phyloP scores from a whole-genome alignment of 495 filamentous ascomycete species.

The Aspergillus nidulans region DNA sequence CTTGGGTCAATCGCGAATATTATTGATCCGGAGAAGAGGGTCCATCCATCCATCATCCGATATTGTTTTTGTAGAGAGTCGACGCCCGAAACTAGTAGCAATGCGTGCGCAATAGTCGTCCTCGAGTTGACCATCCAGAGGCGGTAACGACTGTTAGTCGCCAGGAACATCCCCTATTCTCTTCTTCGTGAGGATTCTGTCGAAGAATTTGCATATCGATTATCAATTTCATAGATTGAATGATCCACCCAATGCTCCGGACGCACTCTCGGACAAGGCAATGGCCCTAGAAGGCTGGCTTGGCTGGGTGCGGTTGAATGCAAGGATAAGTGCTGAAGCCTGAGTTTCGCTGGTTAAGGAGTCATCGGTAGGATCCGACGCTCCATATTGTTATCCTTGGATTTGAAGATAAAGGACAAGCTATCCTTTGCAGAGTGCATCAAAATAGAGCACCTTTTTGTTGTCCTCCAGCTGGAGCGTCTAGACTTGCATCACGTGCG shows the following conservation, averaged over 20 bases:
- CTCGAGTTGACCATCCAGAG: conserved; percentile 7
- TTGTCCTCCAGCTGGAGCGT: conserved; percentile 7
- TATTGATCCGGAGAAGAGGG: not conserved
- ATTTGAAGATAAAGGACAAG: not conserved
- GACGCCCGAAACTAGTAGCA: conserved; percentile 8
- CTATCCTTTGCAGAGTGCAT: not conserved
- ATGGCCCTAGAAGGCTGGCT: not conserved
- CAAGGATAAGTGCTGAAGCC: conserved; percentile 3
- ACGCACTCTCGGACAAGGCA: not conserved
- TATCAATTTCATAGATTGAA: not conserved
- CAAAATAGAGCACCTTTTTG: conserved; percentile 1
- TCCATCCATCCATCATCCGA: conserved; percentile 1
- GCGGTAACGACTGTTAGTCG: not conserved
- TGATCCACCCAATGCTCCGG: not conserved
- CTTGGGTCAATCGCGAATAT: conserved; percentile 4
- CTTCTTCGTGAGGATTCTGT: conserved; percentile 3
- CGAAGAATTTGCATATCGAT: not conserved
- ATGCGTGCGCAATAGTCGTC: conserved; percentile 10
- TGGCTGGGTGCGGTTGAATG: conserved; percentile 8
- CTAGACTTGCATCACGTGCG: conserved; percentile 24
- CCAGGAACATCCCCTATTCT: conserved; percentile 4
- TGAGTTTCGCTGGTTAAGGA: not conserved
- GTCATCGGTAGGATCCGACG: not conserved
- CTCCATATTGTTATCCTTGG: not conserved
- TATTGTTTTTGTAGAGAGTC: not conserved